Percentiles rank a stretch among this genome's conserved stretches.
Evolutionary conservation across 768 basidiomycete species (phyloP).

Genomic region (Tulasnella sp.): DNA sequence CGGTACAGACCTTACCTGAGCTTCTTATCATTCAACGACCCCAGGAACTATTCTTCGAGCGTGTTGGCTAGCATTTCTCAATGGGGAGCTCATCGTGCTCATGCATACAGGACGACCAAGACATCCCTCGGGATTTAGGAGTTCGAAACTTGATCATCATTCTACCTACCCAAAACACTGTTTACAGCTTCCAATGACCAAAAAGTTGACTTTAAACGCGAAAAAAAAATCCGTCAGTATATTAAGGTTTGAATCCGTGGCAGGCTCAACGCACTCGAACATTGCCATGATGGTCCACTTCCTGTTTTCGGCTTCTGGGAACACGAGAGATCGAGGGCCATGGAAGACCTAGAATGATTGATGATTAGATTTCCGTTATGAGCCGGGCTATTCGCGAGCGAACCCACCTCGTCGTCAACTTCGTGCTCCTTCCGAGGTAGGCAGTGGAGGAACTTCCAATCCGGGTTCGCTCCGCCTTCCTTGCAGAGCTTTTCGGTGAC

Average conservation of each 20-base stretch:
- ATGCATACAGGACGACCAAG: too few species aligned
- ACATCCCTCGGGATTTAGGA: too few species aligned
- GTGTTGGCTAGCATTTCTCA: too few species aligned
- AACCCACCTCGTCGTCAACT: neutral
- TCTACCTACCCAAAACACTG: neutral
- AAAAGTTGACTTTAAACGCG: slow-evolving; percentile 8
- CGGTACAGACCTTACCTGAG: too few species aligned
- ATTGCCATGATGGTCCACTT: slow-evolving; percentile 94
- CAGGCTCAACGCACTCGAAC: slow-evolving; percentile 56
- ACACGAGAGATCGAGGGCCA: slow-evolving; percentile 81
- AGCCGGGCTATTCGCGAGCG: neutral
- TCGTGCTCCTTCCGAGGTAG: slow-evolving; percentile 46
- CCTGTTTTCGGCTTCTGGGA: slow-evolving; percentile 90
- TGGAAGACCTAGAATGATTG: slow-evolving; percentile 69
- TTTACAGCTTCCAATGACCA: slow-evolving; percentile 15
- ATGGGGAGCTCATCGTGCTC: too few species aligned
- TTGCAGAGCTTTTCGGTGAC: slow-evolving; percentile 80
- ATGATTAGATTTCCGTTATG: neutral
- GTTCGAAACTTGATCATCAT: too few species aligned
- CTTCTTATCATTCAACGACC: too few species aligned
- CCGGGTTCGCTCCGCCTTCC: slow-evolving; percentile 66
- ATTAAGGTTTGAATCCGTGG: neutral
- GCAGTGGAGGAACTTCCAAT: slow-evolving; percentile 96
- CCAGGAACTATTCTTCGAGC: too few species aligned
- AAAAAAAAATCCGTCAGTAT: neutral